These are phyloP conservation scores for Chaetomium globosum DNA, from an alignment of 2,329 filamentous ascomycete genomes.

Conservation along the genomic window DNA sequence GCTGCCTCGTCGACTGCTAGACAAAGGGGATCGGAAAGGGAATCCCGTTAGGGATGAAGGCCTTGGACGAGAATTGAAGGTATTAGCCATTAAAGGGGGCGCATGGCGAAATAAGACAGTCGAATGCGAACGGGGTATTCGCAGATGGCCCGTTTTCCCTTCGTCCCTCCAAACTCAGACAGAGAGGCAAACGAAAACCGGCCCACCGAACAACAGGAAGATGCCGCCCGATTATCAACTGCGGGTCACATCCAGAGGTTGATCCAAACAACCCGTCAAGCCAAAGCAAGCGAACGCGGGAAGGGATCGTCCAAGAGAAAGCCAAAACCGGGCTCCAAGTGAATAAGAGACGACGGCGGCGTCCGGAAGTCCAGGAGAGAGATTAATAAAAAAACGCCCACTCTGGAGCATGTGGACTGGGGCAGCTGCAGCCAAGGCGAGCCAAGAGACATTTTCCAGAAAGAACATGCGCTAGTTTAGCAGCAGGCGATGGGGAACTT, in stretches of 20 bases:
- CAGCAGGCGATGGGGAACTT: conserved; percentile 8
- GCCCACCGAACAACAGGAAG: background rate
- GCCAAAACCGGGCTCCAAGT: conserved; percentile 23
- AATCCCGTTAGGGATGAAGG: conserved; percentile 21
- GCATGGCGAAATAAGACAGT: conserved; percentile 35
- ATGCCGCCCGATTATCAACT: background rate
- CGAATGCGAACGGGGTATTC: conserved; percentile 3
- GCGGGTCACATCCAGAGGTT: conserved; percentile 5
- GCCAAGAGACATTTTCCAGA: conserved; percentile 27
- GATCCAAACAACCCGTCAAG: conserved; percentile 8
- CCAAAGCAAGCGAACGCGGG: conserved; percentile 20
- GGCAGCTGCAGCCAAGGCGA: conserved; percentile 27
- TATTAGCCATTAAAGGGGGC: conserved; percentile 36
- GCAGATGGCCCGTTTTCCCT: conserved; percentile 10
- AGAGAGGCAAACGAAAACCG: background rate
- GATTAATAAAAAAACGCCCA: conserved; percentile 35
- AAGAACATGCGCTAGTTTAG: conserved; percentile 19
- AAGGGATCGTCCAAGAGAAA: conserved; percentile 23
- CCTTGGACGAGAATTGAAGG: conserved; percentile 27
- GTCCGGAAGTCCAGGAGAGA: conserved; percentile 32
- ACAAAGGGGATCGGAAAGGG: conserved; percentile 13
- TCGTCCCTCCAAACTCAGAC: background rate
- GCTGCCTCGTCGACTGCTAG: conserved; percentile 20
- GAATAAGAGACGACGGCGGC: conserved; percentile 18
- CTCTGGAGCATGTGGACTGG: conserved; percentile 28